Evolutionary conservation across 257 asterid genomes (phyloP).

Genomic region (Solanum microdontum): DNA sequence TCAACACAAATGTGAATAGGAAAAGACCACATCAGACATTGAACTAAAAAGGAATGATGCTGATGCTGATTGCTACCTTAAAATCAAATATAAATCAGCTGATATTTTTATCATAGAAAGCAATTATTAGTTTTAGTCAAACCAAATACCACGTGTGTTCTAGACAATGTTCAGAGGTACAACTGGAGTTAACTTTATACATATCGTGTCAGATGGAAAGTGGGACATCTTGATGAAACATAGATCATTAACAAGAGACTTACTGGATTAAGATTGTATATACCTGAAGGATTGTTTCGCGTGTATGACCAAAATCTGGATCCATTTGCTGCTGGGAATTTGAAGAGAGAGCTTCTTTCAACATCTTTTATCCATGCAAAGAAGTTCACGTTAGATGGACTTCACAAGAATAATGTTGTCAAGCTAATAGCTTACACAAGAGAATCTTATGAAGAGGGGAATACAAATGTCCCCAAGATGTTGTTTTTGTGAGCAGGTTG

Average conservation of each 20-base stretch:
- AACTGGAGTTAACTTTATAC: not conserved
- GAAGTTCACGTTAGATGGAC: not conserved
- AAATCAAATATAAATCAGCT: not conserved
- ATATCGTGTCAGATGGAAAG: not conserved
- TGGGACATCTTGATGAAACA: not conserved
- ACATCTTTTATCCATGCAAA: conserved; percentile 33
- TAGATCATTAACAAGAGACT: not conserved
- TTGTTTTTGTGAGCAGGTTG: too few relatives aligned
- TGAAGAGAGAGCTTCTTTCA: conserved; percentile 68
- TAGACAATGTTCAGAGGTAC: not conserved
- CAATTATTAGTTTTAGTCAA: not conserved
- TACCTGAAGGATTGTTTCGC: conserved; percentile 87
- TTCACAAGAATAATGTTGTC: not conserved
- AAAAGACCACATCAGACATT: not conserved
- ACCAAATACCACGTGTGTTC: not conserved
- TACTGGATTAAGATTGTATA: not conserved
- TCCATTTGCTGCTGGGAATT: conserved; percentile 36
- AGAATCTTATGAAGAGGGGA: too few relatives aligned
- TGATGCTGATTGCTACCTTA: not conserved
- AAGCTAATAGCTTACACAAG: not conserved
- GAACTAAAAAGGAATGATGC: not conserved
- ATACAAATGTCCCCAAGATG: too few relatives aligned
- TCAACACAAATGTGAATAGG: not conserved
- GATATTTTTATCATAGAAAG: not conserved
- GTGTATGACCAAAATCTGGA: conserved; percentile 58